Conservation (phyloP, 2,329 filamentous ascomycete species). For the Verticillium isaacii region DNA sequence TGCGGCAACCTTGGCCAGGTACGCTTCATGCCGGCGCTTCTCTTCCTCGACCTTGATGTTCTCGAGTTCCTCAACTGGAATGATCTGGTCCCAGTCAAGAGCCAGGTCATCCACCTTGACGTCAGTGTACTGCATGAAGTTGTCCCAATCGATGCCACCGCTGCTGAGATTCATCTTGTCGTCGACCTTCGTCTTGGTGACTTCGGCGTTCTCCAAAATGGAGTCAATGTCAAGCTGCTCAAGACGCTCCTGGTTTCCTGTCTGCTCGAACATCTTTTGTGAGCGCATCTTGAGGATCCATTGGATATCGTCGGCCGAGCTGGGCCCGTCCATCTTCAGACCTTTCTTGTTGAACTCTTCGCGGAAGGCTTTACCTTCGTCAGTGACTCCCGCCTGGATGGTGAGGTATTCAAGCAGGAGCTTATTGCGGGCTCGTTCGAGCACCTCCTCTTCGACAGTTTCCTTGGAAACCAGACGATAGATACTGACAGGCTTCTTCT, state of each 20-base stretch:
- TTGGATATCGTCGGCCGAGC: constrained; percentile 90
- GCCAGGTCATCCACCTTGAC: constrained; percentile 81
- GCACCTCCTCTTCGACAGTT: constrained; percentile 95
- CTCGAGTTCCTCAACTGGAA: constrained; percentile 87
- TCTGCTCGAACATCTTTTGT: constrained; percentile 99
- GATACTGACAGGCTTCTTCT: constrained; percentile 92
- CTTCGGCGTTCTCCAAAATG: constrained; percentile 92
- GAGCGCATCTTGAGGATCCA: constrained; percentile 94
- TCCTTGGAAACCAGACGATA: constrained; percentile 97
- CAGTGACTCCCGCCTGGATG: constrained; percentile 93
- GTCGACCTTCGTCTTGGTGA: constrained; percentile 93
- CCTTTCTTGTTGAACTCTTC: constrained; percentile 76
- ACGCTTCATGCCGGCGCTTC: constrained; percentile 74
- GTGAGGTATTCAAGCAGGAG: constrained; percentile 95
- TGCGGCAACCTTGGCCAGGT: constrained; percentile 75
- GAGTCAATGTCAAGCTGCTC: constrained; percentile 98
- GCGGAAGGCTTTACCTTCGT: constrained; percentile 77
- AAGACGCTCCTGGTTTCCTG: constrained; percentile 90
- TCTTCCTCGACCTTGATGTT: constrained; percentile 87
- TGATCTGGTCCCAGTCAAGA: constrained; percentile 97
- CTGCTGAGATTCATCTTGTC: constrained; percentile 89
- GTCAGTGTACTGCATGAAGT: constrained; percentile 96
- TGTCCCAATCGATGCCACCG: constrained; percentile 79
- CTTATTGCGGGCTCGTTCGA: constrained; percentile 95
- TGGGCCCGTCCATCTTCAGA: constrained; percentile 71